Percentiles rank a stretch among this genome's conserved stretches.
Evolutionary conservation across 1,284 basidiomycete species (phyloP).

Genomic region (Leccinum fallax): DNA sequence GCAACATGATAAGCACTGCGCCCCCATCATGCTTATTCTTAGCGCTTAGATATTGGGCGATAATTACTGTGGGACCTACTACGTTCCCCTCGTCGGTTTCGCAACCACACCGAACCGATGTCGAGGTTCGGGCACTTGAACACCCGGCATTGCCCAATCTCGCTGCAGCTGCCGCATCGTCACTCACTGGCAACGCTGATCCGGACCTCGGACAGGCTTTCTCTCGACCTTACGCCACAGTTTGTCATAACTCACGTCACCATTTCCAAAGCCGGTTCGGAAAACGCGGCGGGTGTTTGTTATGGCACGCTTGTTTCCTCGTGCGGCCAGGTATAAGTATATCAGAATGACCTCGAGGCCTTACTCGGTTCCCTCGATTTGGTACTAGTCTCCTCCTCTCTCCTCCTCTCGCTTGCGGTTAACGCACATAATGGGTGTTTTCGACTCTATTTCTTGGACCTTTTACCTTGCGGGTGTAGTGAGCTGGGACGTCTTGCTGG

Average conservation of each 20-base stretch:
- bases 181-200: neutral
- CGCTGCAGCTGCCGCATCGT: neutral
- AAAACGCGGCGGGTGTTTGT: neutral
- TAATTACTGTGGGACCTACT: neutral
- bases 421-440: constrained; percentile 15
- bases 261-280: neutral
- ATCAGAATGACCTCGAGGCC: constrained; percentile 1
- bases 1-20: neutral
- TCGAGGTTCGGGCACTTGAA: neutral
- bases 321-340: constrained; percentile 1
- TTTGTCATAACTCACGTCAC: neutral
- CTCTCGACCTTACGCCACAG: neutral
- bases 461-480: constrained; percentile 41
- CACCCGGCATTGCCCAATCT: neutral
- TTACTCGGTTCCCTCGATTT: neutral
- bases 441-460: constrained; percentile 32
- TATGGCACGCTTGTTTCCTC: neutral
- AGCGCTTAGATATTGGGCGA: neutral
- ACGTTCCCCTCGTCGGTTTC: neutral
- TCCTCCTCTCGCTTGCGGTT: neutral
- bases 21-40: neutral
- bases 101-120: neutral
- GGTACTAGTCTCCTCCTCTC: neutral
- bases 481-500: constrained; percentile 57
- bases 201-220: neutral